These are phyloP conservation scores for Pichia sp. DNA, from an alignment of 1,139 yeast genomes.

Conservation along the genomic window DNA sequence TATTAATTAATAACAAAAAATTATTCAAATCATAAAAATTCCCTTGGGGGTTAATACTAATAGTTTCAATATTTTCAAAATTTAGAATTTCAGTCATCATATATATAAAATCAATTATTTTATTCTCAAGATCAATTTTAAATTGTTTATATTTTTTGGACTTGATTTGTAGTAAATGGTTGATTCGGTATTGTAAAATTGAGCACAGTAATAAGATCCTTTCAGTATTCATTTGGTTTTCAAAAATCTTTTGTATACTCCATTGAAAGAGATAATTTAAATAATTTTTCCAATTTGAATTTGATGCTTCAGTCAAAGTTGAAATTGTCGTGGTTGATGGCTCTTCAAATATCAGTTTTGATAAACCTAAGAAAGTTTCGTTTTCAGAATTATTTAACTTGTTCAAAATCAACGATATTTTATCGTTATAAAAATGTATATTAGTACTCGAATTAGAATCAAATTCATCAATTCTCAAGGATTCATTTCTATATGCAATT, in stretches of 20 bases:
- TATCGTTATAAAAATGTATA: conserved; percentile 3
- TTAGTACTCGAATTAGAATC: conserved; percentile 5
- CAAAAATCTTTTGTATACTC: conserved; percentile 42
- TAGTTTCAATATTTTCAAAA: conserved; percentile 6
- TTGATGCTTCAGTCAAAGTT: conserved; percentile 9
- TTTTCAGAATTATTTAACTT: conserved; percentile 20
- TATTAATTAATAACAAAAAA: conserved; percentile 49
- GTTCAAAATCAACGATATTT: conserved; percentile 16
- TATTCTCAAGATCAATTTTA: conserved; percentile 42
- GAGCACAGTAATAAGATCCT: conserved; percentile 27
- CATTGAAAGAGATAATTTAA: conserved; percentile 40
- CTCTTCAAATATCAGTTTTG: conserved; percentile 24
- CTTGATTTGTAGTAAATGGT: conserved; percentile 23
- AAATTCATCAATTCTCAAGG: conserved; percentile 49
- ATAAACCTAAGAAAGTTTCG: conserved; percentile 15
- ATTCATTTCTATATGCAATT: conserved; percentile 63
- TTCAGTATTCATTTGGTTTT: conserved; percentile 12
- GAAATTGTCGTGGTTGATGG: conserved; percentile 1
- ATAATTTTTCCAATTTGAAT: conserved; percentile 35
- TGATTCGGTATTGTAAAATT: conserved; percentile 21
- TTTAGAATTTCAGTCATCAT: conserved; percentile 26
- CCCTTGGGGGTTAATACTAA: conserved; percentile 2
- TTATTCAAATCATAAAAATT: conserved; percentile 30
- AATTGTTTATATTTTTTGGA: conserved; percentile 28
- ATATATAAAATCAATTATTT: conserved; percentile 34